Conservation (phyloP, 441 rosid species). For the Arabidopsis hybrid region DNA sequence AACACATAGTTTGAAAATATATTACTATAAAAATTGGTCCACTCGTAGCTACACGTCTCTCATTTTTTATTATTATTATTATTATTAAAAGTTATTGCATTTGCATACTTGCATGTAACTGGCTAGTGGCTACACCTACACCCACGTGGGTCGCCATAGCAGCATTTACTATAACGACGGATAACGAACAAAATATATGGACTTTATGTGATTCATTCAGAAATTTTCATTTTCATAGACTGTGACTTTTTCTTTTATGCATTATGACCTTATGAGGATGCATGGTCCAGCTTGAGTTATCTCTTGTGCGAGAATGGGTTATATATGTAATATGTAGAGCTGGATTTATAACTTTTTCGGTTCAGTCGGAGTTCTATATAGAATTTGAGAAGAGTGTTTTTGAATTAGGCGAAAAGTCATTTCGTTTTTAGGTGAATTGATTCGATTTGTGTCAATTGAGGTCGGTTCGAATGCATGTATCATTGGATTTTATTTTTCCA, state of each 20-base stretch:
- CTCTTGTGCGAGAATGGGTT: conserved; percentile 3
- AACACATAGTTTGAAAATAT: neutral
- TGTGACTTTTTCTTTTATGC: neutral
- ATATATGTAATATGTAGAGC: neutral
- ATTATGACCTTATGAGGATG: neutral
- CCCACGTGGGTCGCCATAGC: conserved; percentile 43
- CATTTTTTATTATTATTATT: neutral
- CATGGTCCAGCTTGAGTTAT: conserved; percentile 14
- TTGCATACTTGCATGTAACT: conserved; percentile 31
- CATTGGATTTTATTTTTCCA: neutral
- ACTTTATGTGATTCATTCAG: neutral
- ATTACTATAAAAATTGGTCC: conserved; percentile 18
- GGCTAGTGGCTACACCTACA: neutral
- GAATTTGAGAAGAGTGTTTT: neutral
- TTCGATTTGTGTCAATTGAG: conserved; percentile 1
- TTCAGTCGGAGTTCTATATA: neutral
- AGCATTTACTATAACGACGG: conserved; percentile 38
- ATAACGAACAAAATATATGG: conserved; percentile 23
- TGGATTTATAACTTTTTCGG: neutral
- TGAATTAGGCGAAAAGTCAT: neutral
- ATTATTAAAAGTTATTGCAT: conserved; percentile 20
- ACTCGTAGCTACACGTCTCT: conserved; percentile 30
- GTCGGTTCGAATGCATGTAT: conserved; percentile 30
- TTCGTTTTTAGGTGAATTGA: conserved; percentile 14
- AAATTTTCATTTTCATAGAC: conserved; percentile 4